phyloP scores from a whole-genome alignment of 257 asterid species.

The Voacanga thouarsii region DNA sequence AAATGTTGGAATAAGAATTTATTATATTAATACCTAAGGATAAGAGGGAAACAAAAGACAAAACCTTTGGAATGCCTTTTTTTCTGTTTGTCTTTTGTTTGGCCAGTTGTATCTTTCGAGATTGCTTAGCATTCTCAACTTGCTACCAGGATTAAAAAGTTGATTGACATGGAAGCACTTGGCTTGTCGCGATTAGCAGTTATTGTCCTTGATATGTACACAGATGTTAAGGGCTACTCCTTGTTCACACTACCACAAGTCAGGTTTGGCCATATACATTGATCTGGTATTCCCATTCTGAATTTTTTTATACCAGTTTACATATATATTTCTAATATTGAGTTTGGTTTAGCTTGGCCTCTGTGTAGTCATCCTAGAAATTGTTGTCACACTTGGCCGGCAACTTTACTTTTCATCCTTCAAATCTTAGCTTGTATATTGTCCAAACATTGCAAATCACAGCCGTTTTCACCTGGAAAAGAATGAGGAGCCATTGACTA shows the following conservation, averaged over 20 bases:
- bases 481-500: background rate
- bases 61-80: background rate
- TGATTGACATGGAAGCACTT: slow-evolving; percentile 79
- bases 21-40: background rate
- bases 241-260: slow-evolving; percentile 90
- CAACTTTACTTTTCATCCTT: background rate
- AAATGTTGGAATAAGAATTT: background rate
- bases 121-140: background rate
- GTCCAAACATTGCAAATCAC: background rate
- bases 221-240: slow-evolving; percentile 91
- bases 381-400: background rate
- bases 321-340: background rate
- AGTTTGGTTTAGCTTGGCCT: background rate
- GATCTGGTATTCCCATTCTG: background rate
- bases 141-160: slow-evolving; percentile 72
- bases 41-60: background rate
- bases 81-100: background rate
- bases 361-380: background rate
- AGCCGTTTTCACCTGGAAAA: background rate
- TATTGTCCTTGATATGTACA: slow-evolving; percentile 79
- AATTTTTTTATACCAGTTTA: background rate
- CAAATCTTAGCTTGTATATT: background rate
- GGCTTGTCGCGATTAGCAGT: slow-evolving; percentile 74
- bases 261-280: slow-evolving; percentile 50
- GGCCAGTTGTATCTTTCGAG: slow-evolving; percentile 3